Base-by-base conservation (phyloP, 306 rosid species). In the Erythrophleum fordii region DNA sequence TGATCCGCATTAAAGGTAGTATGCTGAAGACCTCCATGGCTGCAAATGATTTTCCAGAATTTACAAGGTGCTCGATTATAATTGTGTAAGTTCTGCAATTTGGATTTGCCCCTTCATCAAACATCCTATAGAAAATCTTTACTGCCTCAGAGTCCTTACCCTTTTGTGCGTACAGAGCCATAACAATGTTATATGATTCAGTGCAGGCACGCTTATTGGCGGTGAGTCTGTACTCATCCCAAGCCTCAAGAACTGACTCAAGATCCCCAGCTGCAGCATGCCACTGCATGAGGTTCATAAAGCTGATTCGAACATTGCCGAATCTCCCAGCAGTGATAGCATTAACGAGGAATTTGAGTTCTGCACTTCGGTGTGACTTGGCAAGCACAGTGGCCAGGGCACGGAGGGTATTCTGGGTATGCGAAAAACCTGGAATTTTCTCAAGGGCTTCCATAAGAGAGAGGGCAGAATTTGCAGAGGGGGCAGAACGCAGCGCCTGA, bases 11-110 rank as follows among this genome's bases (percentile, higher is more conserved):
- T 34, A 77, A 83, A 5, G 97, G 95, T 78, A 93, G 64, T 58
- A 79, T 31, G 6, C 83, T 79, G 22, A 93, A 93, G 26, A 91
- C 84, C 82, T 90, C 92, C 84, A 87, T 14, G 25, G 95, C 97
- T 60, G 87, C 85, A 8, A 61, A 49, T 52, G 83, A 72, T 45
- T 82, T 88, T 29, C 87, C 82, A 1, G 84, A 81, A 48, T 76
- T 91, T 64, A 90, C 89, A 37, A 93, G 95, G 82, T 93, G 98
- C 85, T 92, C 90, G 14, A 93, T 91, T 82, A 93, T 88, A 64
- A 93, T 72, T 8, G 86, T 89, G 80, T 79, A 91, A 11, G 89
- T 94, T 53, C 95, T 81, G 69, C 93, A 84, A 81, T 94, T 94
- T 0, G 97, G 97, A 55, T 89, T 77, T 2, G 87, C 89, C 56